These are phyloP conservation scores for Fusarium xyrophilum DNA, from an alignment of 2,329 filamentous ascomycete genomes.

Conservation along the genomic window DNA sequence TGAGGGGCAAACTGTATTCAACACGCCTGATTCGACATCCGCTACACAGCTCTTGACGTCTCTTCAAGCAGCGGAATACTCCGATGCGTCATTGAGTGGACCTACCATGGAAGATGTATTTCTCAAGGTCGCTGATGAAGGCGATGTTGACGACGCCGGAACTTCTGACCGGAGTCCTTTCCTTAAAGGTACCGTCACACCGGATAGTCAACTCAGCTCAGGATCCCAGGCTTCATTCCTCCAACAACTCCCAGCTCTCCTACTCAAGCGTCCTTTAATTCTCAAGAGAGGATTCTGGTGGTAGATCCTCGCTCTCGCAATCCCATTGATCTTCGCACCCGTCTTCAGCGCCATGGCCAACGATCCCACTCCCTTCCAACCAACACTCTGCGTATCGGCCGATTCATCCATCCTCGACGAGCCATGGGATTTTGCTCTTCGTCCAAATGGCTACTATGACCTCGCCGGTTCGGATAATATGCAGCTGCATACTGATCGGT, in stretches of 20 bases:
- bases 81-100: constrained; percentile 2
- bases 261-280: neutral
- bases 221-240: neutral
- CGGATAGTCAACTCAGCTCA: neutral
- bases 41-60: neutral
- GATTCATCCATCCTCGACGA: neutral
- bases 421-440: neutral
- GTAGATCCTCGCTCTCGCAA: neutral
- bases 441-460: neutral
- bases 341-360: neutral
- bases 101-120: constrained; percentile 21
- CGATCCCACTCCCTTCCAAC: neutral
- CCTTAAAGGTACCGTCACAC: neutral
- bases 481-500: neutral
- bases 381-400: neutral
- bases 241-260: neutral
- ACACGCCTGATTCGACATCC: constrained; percentile 2
- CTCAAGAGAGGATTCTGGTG: neutral
- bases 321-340: neutral
- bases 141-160: neutral
- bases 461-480: neutral
- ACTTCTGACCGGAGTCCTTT: neutral
- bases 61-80: neutral
- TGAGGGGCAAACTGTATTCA: constrained; percentile 2
- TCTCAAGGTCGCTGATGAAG: constrained; percentile 8